phyloP scores from a whole-genome alignment of 2,329 filamentous ascomycete species.

The Fusarium longipes region DNA sequence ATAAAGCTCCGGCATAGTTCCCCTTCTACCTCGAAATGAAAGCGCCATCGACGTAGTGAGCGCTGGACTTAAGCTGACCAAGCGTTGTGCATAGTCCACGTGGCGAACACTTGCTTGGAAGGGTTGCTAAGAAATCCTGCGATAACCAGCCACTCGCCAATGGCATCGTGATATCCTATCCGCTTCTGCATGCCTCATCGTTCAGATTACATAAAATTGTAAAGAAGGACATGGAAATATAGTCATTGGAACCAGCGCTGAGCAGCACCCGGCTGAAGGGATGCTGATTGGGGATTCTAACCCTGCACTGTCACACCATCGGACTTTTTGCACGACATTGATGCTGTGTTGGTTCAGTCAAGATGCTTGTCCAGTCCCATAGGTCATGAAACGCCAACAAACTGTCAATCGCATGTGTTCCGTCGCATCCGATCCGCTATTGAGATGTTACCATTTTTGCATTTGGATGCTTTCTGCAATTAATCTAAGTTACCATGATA shows the following conservation, averaged over 20 bases:
- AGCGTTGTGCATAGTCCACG: slow-evolving; percentile 18
- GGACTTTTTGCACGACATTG: background rate
- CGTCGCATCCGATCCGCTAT: slow-evolving; percentile 3
- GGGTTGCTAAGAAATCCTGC: background rate
- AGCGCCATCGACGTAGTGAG: background rate
- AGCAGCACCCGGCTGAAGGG: background rate
- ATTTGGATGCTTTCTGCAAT: too few relatives aligned
- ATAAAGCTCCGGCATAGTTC: background rate
- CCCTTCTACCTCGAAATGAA: background rate
- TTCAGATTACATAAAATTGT: background rate
- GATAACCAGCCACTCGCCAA: background rate
- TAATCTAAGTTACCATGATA: too few relatives aligned
- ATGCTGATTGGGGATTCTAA: background rate
- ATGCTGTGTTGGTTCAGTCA: background rate
- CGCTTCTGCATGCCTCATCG: background rate
- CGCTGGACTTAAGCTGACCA: slow-evolving; percentile 23
- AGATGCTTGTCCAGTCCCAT: background rate
- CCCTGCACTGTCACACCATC: background rate
- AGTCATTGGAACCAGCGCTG: background rate
- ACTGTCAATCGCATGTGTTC: slow-evolving; percentile 11
- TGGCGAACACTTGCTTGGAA: slow-evolving; percentile 21
- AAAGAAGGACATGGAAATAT: background rate
- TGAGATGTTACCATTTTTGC: too few relatives aligned
- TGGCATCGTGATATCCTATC: background rate
- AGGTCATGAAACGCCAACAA: background rate